Evolutionary conservation across 306 rosid genomes (phyloP).

Genomic region (Fragaria ananassa): DNA sequence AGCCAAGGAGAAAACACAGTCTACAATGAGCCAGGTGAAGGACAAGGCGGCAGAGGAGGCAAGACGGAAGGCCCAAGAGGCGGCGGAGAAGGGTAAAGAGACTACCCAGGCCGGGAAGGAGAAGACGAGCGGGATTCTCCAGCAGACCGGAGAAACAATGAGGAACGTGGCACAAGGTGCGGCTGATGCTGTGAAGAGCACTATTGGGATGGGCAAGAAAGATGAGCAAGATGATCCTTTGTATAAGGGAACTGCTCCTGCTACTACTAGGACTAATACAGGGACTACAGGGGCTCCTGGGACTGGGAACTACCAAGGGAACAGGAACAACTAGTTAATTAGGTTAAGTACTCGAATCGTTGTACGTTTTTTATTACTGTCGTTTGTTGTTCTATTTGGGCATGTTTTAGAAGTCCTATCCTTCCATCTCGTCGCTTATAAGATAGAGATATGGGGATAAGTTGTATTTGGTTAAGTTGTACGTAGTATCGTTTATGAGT

Average conservation of each 20-base stretch:
- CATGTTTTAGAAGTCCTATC: conserved; percentile 1
- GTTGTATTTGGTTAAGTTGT: neutral
- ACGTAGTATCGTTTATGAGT: neutral
- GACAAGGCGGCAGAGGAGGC: conserved; percentile 23
- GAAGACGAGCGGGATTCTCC: conserved; percentile 35
- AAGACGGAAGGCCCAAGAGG: conserved; percentile 20
- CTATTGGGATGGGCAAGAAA: conserved; percentile 51
- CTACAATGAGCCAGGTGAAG: conserved; percentile 8
- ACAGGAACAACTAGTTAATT: neutral
- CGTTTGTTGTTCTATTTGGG: neutral
- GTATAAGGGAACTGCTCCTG: neutral
- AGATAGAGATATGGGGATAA: neutral
- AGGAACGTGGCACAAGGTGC: conserved; percentile 51
- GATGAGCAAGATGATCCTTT: conserved; percentile 1
- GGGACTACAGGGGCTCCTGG: neutral
- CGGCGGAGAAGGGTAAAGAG: neutral
- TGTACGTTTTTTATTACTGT: neutral
- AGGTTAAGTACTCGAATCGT: neutral
- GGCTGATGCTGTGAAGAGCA: conserved; percentile 46
- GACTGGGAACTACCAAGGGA: neutral
- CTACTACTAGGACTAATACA: neutral
- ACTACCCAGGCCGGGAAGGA: conserved; percentile 2
- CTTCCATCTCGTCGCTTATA: neutral
- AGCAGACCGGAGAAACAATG: conserved; percentile 58
- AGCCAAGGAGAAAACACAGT: conserved; percentile 30